A percentile compares a stretch with the other conserved stretches of the same genome.
Evolutionary conservation across 768 basidiomycete genomes (phyloP).

Genomic region (Leccinum subgranulosum): DNA sequence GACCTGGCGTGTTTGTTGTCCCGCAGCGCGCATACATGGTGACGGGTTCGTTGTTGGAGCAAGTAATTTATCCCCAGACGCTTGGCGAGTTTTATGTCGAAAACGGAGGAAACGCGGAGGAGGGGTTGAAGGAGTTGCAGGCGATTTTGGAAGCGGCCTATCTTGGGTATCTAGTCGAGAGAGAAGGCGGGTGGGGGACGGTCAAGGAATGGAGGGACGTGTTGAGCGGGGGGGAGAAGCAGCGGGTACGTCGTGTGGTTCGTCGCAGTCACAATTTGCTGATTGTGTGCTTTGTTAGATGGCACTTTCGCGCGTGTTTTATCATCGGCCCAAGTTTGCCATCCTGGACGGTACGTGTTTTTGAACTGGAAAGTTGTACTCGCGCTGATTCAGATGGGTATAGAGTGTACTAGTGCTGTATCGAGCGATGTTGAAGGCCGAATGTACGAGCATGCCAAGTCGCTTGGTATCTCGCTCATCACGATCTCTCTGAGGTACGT

Average conservation of each 20-base stretch:
- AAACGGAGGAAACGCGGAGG: constrained; percentile 41
- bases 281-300: constrained; percentile 45
- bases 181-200: constrained; percentile 89
- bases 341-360: constrained; percentile 72
- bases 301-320: constrained; percentile 91
- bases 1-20: constrained; percentile 69
- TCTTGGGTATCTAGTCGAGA: constrained; percentile 75
- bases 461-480: constrained; percentile 85
- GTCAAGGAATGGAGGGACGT: constrained; percentile 91
- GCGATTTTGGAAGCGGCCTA: constrained; percentile 79
- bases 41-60: constrained; percentile 81
- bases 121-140: constrained; percentile 67
- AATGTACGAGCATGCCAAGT: constrained; percentile 94
- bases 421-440: constrained; percentile 94
- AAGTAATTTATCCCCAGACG: constrained; percentile 86
- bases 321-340: constrained; percentile 79
- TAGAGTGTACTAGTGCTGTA: constrained; percentile 94
- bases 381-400: not conserved
- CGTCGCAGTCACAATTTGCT: not conserved
- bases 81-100: constrained; percentile 66
- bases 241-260: constrained; percentile 50
- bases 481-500: constrained; percentile 84
- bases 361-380: not conserved
- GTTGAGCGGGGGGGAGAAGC: constrained; percentile 95
- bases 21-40: constrained; percentile 95